Evolutionary conservation across 768 basidiomycete species (phyloP).

Genomic region (Leccinum olivaceopallidum): DNA sequence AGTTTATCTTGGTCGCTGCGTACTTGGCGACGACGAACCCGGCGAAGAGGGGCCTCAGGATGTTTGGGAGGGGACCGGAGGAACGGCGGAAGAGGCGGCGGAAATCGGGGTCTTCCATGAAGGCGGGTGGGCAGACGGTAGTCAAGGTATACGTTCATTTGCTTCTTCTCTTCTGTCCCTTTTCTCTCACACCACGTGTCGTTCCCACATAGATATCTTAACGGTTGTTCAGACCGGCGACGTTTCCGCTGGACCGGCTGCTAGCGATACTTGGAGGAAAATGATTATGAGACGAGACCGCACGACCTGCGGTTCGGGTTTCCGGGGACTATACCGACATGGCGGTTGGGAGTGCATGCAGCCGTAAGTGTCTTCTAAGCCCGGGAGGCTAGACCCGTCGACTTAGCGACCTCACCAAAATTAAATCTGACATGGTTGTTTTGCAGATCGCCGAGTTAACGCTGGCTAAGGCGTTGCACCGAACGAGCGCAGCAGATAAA

Average conservation of each 20-base stretch:
- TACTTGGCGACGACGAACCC: conserved; percentile 89
- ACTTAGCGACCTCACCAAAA: not conserved
- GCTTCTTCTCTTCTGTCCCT: not conserved
- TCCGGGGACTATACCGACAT: conserved; percentile 73
- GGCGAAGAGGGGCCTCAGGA: conserved; percentile 70
- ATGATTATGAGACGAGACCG: conserved; percentile 46
- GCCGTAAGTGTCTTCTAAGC: conserved; percentile 48
- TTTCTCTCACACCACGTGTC: not conserved
- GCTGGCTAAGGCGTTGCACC: conserved; percentile 63
- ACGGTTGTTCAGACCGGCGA: conserved; percentile 62
- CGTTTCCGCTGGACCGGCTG: conserved; percentile 46
- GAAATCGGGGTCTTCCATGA: conserved; percentile 39
- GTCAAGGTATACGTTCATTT: conserved; percentile 40
- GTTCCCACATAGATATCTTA: conserved; percentile 57
- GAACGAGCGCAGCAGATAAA: conserved; percentile 59
- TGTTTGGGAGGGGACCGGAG: conserved; percentile 42
- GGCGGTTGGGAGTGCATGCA: conserved; percentile 50
- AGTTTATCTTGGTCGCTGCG: conserved; percentile 73
- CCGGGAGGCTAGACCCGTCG: not conserved
- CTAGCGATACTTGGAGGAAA: conserved; percentile 82
- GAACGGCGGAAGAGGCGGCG: conserved; percentile 60
- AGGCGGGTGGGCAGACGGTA: conserved; percentile 37
- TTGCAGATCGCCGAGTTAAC: conserved; percentile 45
- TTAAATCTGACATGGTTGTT: not conserved
- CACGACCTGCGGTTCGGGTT: conserved; percentile 49